Percentiles rank a stretch among this genome's conserved stretches.
Conservation (phyloP, 163 green algal species). For the Chlorella variabilis region DNA sequence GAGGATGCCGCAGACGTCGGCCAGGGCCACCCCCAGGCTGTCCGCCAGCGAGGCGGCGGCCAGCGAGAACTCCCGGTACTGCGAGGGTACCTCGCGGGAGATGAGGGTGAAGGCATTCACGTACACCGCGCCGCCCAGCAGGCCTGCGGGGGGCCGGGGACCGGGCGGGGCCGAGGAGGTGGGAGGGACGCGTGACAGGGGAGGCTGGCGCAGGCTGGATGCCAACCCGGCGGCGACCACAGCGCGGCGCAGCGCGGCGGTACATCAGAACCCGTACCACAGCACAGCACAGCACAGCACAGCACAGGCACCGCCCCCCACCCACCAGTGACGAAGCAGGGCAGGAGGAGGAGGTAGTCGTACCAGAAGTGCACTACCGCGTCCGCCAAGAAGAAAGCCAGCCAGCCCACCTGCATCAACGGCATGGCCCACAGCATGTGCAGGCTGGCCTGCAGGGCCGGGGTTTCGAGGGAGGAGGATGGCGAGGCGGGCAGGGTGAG, state of each 20-base stretch:
- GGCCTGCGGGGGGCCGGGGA: too few relatives aligned
- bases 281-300: too few relatives aligned
- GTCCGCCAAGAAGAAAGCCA: conserved; percentile 63
- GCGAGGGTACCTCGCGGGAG: conserved; percentile 44
- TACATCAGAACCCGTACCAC: too few relatives aligned
- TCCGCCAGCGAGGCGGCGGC: conserved; percentile 68
- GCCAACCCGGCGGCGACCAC: too few relatives aligned
- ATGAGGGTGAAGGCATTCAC: conserved; percentile 76
- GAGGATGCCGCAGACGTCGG: conserved; percentile 62
- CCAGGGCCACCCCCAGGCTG: conserved; percentile 63
- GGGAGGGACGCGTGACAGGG: not conserved
- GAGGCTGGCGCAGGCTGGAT: too few relatives aligned
- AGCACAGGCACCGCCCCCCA: too few relatives aligned
- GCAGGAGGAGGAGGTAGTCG: conserved; percentile 57
- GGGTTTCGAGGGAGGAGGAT: not conserved
- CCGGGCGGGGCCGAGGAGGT: too few relatives aligned
- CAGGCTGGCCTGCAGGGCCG: conserved; percentile 43
- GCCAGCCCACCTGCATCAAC: conserved; percentile 57
- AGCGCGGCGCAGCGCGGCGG: too few relatives aligned
- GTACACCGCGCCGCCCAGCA: conserved; percentile 76
- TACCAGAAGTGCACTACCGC: conserved; percentile 58
- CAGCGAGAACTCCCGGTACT: conserved; percentile 63
- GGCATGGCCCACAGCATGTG: conserved; percentile 70
- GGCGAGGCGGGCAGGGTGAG: not conserved
- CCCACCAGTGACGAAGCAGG: conserved; percentile 57